Percentiles rank a stretch among this genome's conserved stretches.
These are phyloP conservation scores for Candida schatavii DNA, from an alignment of 805 yeast genomes.

Conservation along the genomic window DNA sequence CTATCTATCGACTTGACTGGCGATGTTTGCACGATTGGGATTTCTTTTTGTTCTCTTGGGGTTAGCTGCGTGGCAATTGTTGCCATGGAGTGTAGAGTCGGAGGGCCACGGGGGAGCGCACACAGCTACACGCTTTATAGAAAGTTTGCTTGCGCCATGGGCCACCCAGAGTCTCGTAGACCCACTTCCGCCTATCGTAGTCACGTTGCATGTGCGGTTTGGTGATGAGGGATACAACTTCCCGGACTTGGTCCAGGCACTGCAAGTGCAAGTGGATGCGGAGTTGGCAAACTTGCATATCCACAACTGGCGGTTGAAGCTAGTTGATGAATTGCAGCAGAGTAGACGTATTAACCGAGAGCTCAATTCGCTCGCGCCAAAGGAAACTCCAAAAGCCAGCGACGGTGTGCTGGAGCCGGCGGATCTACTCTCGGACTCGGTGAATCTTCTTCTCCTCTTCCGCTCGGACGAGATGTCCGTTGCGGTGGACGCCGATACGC, in stretches of 20 bases:
- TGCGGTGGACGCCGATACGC: conserved; percentile 38
- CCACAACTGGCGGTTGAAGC: conserved; percentile 9
- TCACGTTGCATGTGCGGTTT: conserved; percentile 24
- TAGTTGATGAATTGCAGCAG: conserved; percentile 14
- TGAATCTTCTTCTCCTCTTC: conserved; percentile 8
- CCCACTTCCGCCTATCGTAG: conserved; percentile 1
- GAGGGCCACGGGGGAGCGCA: too few species aligned
- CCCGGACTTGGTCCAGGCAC: conserved; percentile 64
- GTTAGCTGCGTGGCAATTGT: too few species aligned
- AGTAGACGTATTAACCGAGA: not conserved
- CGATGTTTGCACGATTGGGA: too few species aligned
- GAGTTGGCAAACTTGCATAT: conserved; percentile 12
- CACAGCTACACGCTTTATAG: too few species aligned
- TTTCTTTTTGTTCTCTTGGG: too few species aligned
- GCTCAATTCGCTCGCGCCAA: conserved; percentile 10
- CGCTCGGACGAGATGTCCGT: conserved; percentile 43
- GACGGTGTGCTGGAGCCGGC: conserved; percentile 26
- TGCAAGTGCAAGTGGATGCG: conserved; percentile 32
- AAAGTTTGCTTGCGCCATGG: too few species aligned
- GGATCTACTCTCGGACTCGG: conserved; percentile 1
- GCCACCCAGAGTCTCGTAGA: too few species aligned
- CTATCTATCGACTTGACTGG: too few species aligned
- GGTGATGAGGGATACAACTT: conserved; percentile 47
- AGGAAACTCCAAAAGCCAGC: conserved; percentile 4
- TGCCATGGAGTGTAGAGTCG: too few species aligned